These are phyloP conservation scores for Lentinula sp. DNA, from an alignment of 768 basidiomycete genomes.

Conservation along the genomic window DNA sequence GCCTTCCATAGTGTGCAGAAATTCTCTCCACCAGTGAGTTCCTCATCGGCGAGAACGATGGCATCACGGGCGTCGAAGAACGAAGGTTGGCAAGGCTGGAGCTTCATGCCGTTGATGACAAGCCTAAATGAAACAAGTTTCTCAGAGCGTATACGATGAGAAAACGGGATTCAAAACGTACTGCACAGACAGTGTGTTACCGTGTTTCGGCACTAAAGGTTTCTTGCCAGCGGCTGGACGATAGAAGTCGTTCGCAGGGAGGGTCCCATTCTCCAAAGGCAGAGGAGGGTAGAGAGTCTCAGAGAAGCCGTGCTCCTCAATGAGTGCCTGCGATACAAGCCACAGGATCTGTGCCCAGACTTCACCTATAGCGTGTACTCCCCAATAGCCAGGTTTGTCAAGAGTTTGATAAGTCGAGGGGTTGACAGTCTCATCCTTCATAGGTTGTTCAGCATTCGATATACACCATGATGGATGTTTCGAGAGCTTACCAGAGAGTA, in stretches of 20 bases:
- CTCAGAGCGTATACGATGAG: background rate
- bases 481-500: conserved; percentile 59
- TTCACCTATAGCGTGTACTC: conserved; percentile 87
- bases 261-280: conserved; percentile 53
- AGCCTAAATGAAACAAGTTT: conserved; percentile 34
- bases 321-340: conserved; percentile 68
- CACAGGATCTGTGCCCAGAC: conserved; percentile 94
- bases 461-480: background rate
- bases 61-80: conserved; percentile 91
- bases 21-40: conserved; percentile 93
- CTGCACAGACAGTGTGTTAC: conserved; percentile 82
- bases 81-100: conserved; percentile 84
- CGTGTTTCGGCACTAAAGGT: conserved; percentile 80
- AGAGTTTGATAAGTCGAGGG: conserved; percentile 93
- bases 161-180: conserved; percentile 21
- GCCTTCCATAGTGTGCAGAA: conserved; percentile 80
- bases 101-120: conserved; percentile 89
- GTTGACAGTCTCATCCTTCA: conserved; percentile 61
- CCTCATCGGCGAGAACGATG: conserved; percentile 85
- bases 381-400: conserved; percentile 91
- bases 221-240: conserved; percentile 37
- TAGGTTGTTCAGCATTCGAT: background rate
- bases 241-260: conserved; percentile 77
- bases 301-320: conserved; percentile 77
- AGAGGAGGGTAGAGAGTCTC: conserved; percentile 77